Percentiles rank a stretch among this genome's conserved stretches.
Conservation (phyloP, 257 asterid genomes). For the Ocimum tenuiflorum region DNA sequence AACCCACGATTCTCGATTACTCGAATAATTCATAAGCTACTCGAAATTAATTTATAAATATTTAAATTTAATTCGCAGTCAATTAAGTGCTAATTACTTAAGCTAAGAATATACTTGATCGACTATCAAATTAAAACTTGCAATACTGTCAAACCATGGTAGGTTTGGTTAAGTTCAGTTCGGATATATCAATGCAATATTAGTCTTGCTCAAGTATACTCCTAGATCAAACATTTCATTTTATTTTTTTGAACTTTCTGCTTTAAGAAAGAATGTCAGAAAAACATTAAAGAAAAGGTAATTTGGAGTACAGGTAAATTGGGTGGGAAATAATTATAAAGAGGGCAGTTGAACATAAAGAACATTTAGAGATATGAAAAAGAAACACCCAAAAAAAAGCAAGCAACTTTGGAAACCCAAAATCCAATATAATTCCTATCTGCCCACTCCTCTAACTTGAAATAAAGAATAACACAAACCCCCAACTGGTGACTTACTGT, state of each 20-base stretch:
- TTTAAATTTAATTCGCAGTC: no score
- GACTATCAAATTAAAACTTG: no score
- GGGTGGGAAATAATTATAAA: no score
- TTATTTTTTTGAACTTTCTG: neutral
- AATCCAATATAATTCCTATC: constrained; percentile 51
- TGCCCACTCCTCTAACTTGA: constrained; percentile 34
- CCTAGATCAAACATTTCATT: neutral
- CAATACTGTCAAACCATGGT: no score
- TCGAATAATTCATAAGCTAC: no score
- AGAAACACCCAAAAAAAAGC: constrained; percentile 39
- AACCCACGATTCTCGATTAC: no score
- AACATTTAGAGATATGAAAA: constrained; percentile 63
- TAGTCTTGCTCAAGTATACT: no score
- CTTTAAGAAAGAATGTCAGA: neutral
- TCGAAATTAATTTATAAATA: no score
- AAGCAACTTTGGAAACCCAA: constrained; percentile 48
- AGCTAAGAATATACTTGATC: neutral
- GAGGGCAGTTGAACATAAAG: constrained; percentile 22
- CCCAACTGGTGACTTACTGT: neutral
- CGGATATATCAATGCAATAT: no score
- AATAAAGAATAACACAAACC: constrained; percentile 44
- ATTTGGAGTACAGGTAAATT: neutral
- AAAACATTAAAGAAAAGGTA: neutral
- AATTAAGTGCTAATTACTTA: neutral
- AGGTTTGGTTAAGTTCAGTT: no score